Evolutionary conservation across 805 yeast genomes (phyloP).

Genomic region (Clavispora carvajalis): DNA sequence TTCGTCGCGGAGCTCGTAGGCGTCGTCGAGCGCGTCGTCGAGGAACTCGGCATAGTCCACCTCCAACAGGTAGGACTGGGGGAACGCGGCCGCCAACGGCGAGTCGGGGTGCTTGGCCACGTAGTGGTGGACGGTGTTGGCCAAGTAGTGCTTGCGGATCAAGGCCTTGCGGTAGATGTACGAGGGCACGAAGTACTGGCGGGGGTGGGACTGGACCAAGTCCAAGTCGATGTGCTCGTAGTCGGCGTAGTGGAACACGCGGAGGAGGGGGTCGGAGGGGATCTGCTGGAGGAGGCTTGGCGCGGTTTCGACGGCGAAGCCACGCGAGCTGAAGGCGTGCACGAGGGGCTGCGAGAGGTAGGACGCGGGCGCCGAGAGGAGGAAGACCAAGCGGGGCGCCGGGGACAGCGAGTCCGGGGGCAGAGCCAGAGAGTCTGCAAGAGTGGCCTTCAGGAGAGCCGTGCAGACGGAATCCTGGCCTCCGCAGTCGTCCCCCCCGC

Average conservation of each 20-base stretch:
- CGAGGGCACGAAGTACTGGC: constrained; percentile 62
- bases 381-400: constrained; percentile 13
- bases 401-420: too few relatives aligned
- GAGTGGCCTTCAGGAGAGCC: too few relatives aligned
- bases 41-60: constrained; percentile 93
- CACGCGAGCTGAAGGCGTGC: constrained; percentile 27
- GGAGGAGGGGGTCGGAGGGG: constrained; percentile 14
- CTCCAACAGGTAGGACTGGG: constrained; percentile 75
- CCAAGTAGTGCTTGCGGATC: constrained; percentile 82
- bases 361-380: constrained; percentile 34
- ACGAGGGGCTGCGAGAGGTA: constrained; percentile 42
- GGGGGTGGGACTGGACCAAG: constrained; percentile 37
- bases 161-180: constrained; percentile 86
- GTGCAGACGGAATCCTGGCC: too few relatives aligned
- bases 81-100: constrained; percentile 53
- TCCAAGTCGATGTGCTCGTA: constrained; percentile 87
- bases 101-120: constrained; percentile 71
- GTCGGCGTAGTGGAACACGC: constrained; percentile 75
- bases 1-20: constrained; percentile 80
- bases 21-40: constrained; percentile 90
- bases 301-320: constrained; percentile 24
- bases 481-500: too few relatives aligned
- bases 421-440: too few relatives aligned
- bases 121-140: constrained; percentile 77
- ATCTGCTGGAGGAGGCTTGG: constrained; percentile 14